Conservation (phyloP, 2,329 filamentous ascomycete genomes). For the Fusarium protoensiforme region DNA sequence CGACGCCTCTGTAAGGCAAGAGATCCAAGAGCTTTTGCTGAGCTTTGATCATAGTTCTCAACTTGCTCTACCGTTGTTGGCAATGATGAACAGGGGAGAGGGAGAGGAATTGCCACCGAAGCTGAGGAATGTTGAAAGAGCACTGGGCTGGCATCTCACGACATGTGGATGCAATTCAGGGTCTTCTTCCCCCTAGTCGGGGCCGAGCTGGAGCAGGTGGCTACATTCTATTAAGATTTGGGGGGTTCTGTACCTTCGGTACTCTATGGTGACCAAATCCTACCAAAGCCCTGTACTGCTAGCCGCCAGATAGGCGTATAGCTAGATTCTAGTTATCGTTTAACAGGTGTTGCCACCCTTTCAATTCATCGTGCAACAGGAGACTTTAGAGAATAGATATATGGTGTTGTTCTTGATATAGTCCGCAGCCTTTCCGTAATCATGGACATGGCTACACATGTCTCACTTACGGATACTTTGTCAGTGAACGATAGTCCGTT, state of each 20-base stretch:
- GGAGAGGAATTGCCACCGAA: conserved; percentile 16
- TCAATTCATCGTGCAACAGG: too few species aligned
- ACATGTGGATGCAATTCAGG: conserved; percentile 12
- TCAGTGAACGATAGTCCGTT: neutral
- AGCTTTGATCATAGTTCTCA: conserved; percentile 7
- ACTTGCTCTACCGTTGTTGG: conserved; percentile 26
- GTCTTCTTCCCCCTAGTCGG: neutral
- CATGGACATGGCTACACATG: neutral
- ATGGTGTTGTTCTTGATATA: neutral
- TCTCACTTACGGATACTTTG: neutral
- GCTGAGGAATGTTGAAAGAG: conserved; percentile 35
- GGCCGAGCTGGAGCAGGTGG: too few species aligned
- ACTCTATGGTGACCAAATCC: too few species aligned
- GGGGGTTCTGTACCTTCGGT: too few species aligned
- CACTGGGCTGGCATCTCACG: conserved; percentile 33
- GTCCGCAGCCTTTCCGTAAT: neutral
- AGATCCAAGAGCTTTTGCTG: conserved; percentile 17
- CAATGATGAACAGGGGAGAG: conserved; percentile 26
- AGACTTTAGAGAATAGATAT: neutral
- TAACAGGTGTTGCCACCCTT: neutral
- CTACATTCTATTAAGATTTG: too few species aligned
- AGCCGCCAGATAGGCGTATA: too few species aligned
- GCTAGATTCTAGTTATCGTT: neutral
- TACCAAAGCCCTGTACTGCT: too few species aligned
- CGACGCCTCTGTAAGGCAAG: conserved; percentile 15